phyloP scores from a whole-genome alignment of 495 filamentous ascomycete genomes.

The Lasiosphaeria hispida region DNA sequence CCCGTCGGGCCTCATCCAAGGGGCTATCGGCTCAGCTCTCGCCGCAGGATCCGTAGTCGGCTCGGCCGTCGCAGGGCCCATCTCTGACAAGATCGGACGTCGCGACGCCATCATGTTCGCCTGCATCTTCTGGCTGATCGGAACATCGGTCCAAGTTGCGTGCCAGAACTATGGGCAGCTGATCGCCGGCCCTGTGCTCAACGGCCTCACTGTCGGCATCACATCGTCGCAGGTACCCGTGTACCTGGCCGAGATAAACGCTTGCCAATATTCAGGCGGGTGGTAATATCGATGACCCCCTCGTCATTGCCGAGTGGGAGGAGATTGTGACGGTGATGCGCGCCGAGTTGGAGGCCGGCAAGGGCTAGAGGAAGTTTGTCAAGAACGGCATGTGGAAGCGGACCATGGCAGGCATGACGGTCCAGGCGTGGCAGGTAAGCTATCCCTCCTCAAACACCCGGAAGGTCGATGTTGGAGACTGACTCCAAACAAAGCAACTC shows the following conservation, averaged over 20 bases:
- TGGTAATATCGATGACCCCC: constrained; percentile 62
- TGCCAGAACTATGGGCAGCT: constrained; percentile 60
- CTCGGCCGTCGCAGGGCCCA: constrained; percentile 59
- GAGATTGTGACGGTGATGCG: constrained; percentile 62
- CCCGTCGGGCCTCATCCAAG: constrained; percentile 61
- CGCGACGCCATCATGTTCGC: constrained; percentile 63
- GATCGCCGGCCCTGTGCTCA: constrained; percentile 68
- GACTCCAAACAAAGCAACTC: no score
- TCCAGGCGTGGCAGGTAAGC: constrained; percentile 58
- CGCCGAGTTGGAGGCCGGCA: constrained; percentile 53
- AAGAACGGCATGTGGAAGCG: constrained; percentile 68
- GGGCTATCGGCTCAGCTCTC: constrained; percentile 63
- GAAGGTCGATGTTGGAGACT: no score
- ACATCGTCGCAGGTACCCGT: constrained; percentile 78
- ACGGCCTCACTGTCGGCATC: constrained; percentile 70
- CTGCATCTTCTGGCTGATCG: constrained; percentile 68
- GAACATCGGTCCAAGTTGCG: constrained; percentile 64
- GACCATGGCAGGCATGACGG: constrained; percentile 64
- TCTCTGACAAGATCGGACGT: constrained; percentile 66
- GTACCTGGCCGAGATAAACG: constrained; percentile 72
- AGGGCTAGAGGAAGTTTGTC: constrained; percentile 60
- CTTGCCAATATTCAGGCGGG: constrained; percentile 69
- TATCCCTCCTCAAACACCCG: no score
- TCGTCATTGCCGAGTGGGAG: constrained; percentile 70
- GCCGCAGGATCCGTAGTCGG: constrained; percentile 67